Conservation (phyloP, 169 alveolate genomes). For the Blepharisma undulans region DNA sequence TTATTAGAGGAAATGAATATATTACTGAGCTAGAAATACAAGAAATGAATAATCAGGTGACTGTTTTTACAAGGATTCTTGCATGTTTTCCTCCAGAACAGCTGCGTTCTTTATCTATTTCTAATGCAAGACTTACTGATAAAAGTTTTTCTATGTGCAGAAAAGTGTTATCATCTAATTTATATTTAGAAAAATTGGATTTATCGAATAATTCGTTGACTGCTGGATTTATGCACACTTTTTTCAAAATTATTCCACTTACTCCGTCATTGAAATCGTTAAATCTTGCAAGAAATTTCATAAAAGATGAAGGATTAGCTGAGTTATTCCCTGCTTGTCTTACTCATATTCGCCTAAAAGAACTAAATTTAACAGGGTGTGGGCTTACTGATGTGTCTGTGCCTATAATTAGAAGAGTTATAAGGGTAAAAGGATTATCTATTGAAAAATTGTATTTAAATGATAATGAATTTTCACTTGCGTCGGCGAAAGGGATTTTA, state of each 20-base stretch:
- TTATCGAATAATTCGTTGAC: background rate
- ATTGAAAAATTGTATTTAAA: background rate
- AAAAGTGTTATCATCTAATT: background rate
- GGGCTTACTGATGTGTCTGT: conserved; percentile 3
- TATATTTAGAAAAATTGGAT: background rate
- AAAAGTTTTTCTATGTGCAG: background rate
- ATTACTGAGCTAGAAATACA: background rate
- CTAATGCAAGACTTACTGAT: background rate
- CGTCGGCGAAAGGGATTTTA: background rate
- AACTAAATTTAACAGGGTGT: background rate
- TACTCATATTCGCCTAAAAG: background rate
- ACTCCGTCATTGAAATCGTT: conserved; percentile 1
- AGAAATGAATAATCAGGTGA: background rate
- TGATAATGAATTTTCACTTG: conserved; percentile 3
- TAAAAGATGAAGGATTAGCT: conserved; percentile 4
- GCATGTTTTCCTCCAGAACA: background rate
- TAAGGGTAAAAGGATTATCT: background rate
- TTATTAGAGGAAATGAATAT: background rate
- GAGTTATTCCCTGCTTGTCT: background rate
- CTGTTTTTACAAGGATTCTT: conserved; percentile 1
- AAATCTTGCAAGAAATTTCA: background rate
- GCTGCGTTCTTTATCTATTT: background rate
- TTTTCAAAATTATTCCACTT: background rate
- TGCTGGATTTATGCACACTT: background rate
- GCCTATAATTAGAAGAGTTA: background rate